Evolutionary conservation across 1,139 yeast species (phyloP).

Genomic region (Saccharomyces hybrid): DNA sequence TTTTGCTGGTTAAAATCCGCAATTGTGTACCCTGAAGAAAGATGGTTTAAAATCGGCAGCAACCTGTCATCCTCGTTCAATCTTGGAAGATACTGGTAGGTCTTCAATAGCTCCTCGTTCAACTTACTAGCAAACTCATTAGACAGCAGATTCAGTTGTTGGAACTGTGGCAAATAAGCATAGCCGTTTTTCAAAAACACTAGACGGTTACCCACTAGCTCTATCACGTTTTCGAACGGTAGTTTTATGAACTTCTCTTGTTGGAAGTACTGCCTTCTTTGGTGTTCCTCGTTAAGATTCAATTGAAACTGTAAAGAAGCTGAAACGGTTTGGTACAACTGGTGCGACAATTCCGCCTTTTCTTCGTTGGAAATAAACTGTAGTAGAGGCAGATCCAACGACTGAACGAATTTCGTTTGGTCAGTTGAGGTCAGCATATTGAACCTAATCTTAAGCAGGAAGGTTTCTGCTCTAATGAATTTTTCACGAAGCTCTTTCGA

Average conservation of each 20-base stretch:
- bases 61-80: slow-evolving; percentile 88
- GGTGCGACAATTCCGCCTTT: slow-evolving; percentile 41
- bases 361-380: slow-evolving; percentile 60
- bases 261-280: slow-evolving; percentile 35
- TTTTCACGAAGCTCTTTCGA: slow-evolving; percentile 77
- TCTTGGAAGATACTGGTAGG: slow-evolving; percentile 74
- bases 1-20: slow-evolving; percentile 38
- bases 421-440: slow-evolving; percentile 59
- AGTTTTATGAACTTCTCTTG: slow-evolving; percentile 67
- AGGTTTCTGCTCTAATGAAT: slow-evolving; percentile 68
- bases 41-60: slow-evolving; percentile 70
- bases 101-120: slow-evolving; percentile 46
- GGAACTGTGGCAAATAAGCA: slow-evolving; percentile 79
- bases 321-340: slow-evolving; percentile 45
- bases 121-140: slow-evolving; percentile 58
- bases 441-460: slow-evolving; percentile 67
- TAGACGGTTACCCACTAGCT: slow-evolving; percentile 60
- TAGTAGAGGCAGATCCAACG: slow-evolving; percentile 57
- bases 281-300: slow-evolving; percentile 31
- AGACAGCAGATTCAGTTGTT: slow-evolving; percentile 63
- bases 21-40: slow-evolving; percentile 65
- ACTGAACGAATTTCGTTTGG: slow-evolving; percentile 58
- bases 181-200: slow-evolving; percentile 60
- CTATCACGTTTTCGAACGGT: slow-evolving; percentile 80
- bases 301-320: slow-evolving; percentile 30